These are phyloP conservation scores for Spergularia bocconei DNA, from an alignment of 148 eudicot species.

Conservation along the genomic window DNA sequence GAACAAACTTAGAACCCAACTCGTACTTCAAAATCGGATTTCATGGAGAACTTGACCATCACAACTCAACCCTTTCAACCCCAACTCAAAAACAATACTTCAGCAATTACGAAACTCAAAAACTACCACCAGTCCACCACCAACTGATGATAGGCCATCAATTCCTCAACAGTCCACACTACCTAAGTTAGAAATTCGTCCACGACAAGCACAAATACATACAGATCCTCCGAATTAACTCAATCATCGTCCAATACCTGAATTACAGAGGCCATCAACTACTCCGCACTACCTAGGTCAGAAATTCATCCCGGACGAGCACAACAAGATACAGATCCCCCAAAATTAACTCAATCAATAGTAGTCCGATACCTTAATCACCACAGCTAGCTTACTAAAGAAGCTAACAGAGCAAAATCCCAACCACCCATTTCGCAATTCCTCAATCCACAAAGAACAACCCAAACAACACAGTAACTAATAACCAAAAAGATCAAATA, in stretches of 20 bases:
- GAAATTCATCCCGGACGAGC: neutral
- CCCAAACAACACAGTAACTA: neutral
- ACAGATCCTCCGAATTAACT: neutral
- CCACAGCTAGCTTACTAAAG: neutral
- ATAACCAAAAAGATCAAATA: neutral
- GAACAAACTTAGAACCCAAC: too few species aligned
- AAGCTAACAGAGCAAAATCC: neutral
- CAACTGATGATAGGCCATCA: neutral
- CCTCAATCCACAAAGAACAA: neutral
- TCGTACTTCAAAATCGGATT: neutral
- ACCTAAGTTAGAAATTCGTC: neutral
- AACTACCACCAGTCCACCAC: too few species aligned
- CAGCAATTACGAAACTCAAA: neutral
- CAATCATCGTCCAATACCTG: too few species aligned
- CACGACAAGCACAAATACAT: neutral
- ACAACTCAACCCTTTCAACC: neutral
- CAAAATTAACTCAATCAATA: too few species aligned
- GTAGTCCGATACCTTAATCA: neutral
- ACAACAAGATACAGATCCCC: neutral
- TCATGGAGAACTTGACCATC: neutral
- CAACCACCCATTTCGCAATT: neutral
- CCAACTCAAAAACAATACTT: neutral
- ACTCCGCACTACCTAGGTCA: neutral
- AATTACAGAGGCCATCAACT: neutral
- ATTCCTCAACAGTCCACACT: neutral